These are phyloP conservation scores for Penicillium sclerotiorum DNA, from an alignment of 2,329 filamentous ascomycete species.

Conservation along the genomic window DNA sequence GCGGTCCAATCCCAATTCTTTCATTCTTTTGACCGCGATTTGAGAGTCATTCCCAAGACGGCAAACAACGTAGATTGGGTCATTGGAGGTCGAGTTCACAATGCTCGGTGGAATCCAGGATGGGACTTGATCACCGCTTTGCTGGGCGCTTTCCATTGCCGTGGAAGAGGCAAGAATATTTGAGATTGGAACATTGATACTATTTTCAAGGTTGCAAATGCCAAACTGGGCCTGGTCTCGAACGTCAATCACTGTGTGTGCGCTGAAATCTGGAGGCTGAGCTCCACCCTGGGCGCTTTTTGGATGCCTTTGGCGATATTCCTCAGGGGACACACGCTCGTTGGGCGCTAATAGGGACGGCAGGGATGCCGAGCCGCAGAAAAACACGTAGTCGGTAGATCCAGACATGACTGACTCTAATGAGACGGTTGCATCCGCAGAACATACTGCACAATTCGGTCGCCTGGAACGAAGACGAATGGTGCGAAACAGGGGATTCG, in stretches of 20 bases:
- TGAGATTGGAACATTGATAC: conserved; percentile 62
- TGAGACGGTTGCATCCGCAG: conserved; percentile 63
- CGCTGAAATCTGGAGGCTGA: neutral
- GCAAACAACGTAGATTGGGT: conserved; percentile 50
- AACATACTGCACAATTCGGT: conserved; percentile 76
- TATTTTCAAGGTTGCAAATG: conserved; percentile 73
- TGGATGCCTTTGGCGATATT: conserved; percentile 53
- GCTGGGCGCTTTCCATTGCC: neutral
- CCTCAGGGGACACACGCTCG: conserved; percentile 68
- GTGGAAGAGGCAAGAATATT: conserved; percentile 37
- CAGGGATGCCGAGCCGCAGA: conserved; percentile 69
- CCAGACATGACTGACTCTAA: conserved; percentile 64
- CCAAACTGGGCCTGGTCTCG: conserved; percentile 83
- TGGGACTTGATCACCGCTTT: conserved; percentile 20
- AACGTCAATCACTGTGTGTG: conserved; percentile 74
- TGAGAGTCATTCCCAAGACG: conserved; percentile 55
- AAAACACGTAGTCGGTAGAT: conserved; percentile 78
- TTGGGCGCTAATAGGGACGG: conserved; percentile 61
- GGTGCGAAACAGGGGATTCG: conserved; percentile 63
- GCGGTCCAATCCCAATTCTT: conserved; percentile 40
- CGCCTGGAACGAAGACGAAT: conserved; percentile 73
- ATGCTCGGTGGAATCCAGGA: conserved; percentile 34
- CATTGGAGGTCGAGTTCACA: conserved; percentile 20
- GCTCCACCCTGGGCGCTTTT: neutral
- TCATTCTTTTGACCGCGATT: conserved; percentile 46